Percentiles rank a stretch among this genome's conserved stretches.
phyloP scores from a whole-genome alignment of 345 rosid genomes.

The Gossypium longicalyx region DNA sequence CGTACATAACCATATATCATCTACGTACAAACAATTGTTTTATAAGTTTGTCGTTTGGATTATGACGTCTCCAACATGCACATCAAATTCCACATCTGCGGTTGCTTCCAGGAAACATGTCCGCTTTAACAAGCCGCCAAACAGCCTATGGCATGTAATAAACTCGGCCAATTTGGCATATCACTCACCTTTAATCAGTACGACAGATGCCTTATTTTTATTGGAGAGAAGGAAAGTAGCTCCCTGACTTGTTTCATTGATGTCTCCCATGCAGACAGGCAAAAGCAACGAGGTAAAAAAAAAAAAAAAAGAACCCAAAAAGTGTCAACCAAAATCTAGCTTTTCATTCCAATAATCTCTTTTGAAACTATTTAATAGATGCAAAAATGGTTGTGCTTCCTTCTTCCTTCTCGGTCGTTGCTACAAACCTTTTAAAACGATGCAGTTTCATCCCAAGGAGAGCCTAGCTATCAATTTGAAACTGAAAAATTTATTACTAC shows the following conservation, averaged over 20 bases:
- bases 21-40: too few relatives aligned
- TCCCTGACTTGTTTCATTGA: too few relatives aligned
- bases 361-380: too few relatives aligned
- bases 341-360: not conserved
- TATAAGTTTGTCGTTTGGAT: not conserved
- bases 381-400: too few relatives aligned
- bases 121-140: slow-evolving; percentile 5
- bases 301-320: not conserved
- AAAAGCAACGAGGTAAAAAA: not conserved
- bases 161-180: too few relatives aligned
- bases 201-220: too few relatives aligned
- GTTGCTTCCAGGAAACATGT: slow-evolving; percentile 12
- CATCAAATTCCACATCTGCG: not conserved
- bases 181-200: too few relatives aligned
- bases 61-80: not conserved
- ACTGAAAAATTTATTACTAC: not conserved
- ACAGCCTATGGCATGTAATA: not conserved
- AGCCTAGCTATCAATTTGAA: not conserved
- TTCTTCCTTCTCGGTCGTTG: not conserved
- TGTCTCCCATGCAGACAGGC: too few relatives aligned
- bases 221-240: too few relatives aligned
- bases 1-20: too few relatives aligned
- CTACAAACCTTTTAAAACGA: not conserved
- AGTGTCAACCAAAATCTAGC: not conserved
- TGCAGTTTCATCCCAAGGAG: not conserved